Base-by-base conservation (phyloP, 805 yeast species). In the Candida montana region DNA sequence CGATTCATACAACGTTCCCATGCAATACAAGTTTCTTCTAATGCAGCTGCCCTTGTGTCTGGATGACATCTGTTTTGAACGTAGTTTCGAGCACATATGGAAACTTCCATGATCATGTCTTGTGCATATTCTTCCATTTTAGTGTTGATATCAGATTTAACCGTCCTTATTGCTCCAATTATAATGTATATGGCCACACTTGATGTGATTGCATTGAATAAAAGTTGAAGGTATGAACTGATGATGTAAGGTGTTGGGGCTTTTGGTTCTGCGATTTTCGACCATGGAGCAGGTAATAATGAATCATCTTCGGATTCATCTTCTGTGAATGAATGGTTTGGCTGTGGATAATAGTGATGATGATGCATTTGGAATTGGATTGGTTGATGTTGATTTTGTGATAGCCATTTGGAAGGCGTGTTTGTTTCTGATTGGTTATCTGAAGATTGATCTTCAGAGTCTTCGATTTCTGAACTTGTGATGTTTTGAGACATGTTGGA, bases 1-100 rank as follows among this genome's bases (percentile, higher is more conserved):
- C 77, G 74, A 37, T 68, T 68, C 84, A 81, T 81, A 55, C 91
- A 83, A 35, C 69, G 68, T 39, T 69, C 73, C 89, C 88, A 84
- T 43, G 69, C 64, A 13, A 67, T 62, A 59, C 93, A 84, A 30
- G 69, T 66, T 20, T 63, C 62, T 42, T 73, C 75, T 43, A 83
- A 56, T 3, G 81, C 83, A 1, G 89, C 83, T 3, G 72, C 77
- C 9, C 76, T 64, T 4, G 69, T 63, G 10, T 69, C 75, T 4
- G 77, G 77, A 13, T 65, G 65, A 57, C 95, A 84, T 30, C 68
- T 58, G 58, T 83, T 84, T 10, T 69, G 73, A 29, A 61, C 35
- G 55, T 73, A 83, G 16, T 74, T 62, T 23, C 73, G 59, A 20
- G 69, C 59, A 57, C 91, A 83, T 20, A 62, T 62, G 10, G 71